Base-by-base conservation (phyloP, 2,329 filamentous ascomycete genomes). In the Rachicladosporium sp. region DNA sequence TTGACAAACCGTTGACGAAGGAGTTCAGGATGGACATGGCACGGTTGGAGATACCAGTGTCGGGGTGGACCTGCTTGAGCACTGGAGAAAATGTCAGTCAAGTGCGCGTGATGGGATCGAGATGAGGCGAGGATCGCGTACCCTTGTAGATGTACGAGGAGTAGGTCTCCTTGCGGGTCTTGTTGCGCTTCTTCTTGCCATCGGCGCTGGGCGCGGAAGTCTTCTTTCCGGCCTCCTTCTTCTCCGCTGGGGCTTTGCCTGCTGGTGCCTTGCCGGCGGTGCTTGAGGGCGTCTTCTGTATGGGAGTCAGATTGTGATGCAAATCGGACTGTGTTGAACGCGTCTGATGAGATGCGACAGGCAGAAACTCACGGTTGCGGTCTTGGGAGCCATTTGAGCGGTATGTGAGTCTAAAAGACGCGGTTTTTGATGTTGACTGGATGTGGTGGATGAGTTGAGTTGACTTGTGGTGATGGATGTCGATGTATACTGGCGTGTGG, bases 221-320 rank as follows among this genome's bases (percentile, higher is more conserved):
- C 83, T 96, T 98, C 85, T 98, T 98, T 75, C 89, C 91, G 51
- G 89, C 91, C 72, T 96, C 89, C 82, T 96, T 95, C 83, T 95
- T 95, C 80, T 95, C 88, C 62, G 82, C 84, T 45, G 89, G 87
- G 35, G 78, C 77, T 67, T 82, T 82, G 61, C 76, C 76, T 59
- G 78, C 80, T 51, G 80, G 79, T 57, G 89, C 89, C 86, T 96
- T 96, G 72, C 86, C 78, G 73, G 84, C 89, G 63, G 76, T 80
- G 23, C 23, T 7, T 69, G 72, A 76, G 70, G 89, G 88, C 78
- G 94, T 95, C 86, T 54, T 47, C 40, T 42, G 40, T 10, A 33
- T 41, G 34, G 36, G 29, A 33, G 33, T 43, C 34, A 41, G 35
- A 11, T 10, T 15, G 23, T 7, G 6, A 8, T 33, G 4, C 31